Percentiles rank a stretch among this genome's conserved stretches.
Conservation (phyloP, 2,329 filamentous ascomycete species). For the Xylariaceae sp. region DNA sequence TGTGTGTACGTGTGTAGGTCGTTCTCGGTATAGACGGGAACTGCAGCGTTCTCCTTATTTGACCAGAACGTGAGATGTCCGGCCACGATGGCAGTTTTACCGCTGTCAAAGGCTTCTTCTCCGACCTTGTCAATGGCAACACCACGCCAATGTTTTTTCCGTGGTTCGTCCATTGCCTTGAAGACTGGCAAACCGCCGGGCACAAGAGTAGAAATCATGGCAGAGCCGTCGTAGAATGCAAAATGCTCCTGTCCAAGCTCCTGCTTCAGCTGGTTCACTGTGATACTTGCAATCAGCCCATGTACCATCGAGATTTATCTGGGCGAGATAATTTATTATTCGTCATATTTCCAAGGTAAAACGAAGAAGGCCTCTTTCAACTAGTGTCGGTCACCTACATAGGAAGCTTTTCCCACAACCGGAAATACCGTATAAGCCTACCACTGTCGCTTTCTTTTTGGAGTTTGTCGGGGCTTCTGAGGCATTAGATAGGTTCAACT, state of each 20-base stretch:
- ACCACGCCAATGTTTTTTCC: slow-evolving; percentile 45
- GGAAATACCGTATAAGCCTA: slow-evolving; percentile 29
- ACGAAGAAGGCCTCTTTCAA: no score
- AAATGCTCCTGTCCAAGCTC: slow-evolving; percentile 41
- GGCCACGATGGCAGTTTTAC: slow-evolving; percentile 50
- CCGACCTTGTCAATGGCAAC: slow-evolving; percentile 50
- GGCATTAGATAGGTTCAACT: no score
- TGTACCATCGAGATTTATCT: background rate
- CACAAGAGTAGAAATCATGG: slow-evolving; percentile 46
- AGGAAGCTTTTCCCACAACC: slow-evolving; percentile 21
- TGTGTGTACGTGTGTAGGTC: slow-evolving; percentile 57
- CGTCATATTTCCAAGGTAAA: no score
- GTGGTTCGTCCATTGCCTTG: slow-evolving; percentile 38
- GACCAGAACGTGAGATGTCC: slow-evolving; percentile 61
- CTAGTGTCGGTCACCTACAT: no score
- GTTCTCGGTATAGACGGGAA: slow-evolving; percentile 44
- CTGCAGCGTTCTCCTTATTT: slow-evolving; percentile 36
- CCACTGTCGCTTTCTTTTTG: slow-evolving; percentile 10
- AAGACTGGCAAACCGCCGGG: slow-evolving; percentile 54
- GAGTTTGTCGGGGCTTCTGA: no score
- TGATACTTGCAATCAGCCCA: slow-evolving; percentile 1
- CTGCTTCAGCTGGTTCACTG: slow-evolving; percentile 45
- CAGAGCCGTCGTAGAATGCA: slow-evolving; percentile 56
- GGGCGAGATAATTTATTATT: background rate
- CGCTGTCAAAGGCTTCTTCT: slow-evolving; percentile 38